phyloP scores from a whole-genome alignment of 1,284 basidiomycete species.

The Moesziomyces parantarcticus region DNA sequence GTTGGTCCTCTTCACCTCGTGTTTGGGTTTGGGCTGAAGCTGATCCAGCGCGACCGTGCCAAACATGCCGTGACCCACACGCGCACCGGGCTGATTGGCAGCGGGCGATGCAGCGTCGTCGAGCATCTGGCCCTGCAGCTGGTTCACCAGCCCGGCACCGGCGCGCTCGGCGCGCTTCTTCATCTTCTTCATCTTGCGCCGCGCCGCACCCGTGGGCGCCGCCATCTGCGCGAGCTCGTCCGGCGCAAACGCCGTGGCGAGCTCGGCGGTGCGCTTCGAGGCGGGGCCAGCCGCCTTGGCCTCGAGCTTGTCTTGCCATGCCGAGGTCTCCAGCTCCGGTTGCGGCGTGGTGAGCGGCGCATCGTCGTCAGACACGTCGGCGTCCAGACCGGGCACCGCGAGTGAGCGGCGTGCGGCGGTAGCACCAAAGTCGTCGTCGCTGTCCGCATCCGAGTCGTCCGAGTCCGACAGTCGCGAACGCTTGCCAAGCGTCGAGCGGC shows the following conservation, averaged over 20 bases:
- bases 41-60: conserved; percentile 6
- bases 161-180: conserved; percentile 40
- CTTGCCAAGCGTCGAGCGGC: conserved; percentile 33
- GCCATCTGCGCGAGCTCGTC: conserved; percentile 42
- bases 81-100: not conserved
- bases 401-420: not conserved
- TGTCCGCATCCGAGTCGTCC: conserved; percentile 9
- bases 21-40: conserved; percentile 1
- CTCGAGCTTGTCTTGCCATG: conserved; percentile 29
- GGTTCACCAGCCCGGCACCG: conserved; percentile 38
- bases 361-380: conserved; percentile 8
- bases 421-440: conserved; percentile 5
- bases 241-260: conserved; percentile 30
- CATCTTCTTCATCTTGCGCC: conserved; percentile 46
- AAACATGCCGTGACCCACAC: conserved; percentile 28
- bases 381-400: conserved; percentile 22
- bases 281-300: conserved; percentile 15
- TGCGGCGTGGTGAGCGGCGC: not conserved
- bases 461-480: conserved; percentile 22
- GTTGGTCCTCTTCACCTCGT: not conserved
- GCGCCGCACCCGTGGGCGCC: conserved; percentile 4
- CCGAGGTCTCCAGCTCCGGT: not conserved
- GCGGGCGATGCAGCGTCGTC: conserved; percentile 3
- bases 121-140: conserved; percentile 24
- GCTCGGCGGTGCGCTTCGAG: conserved; percentile 25